phyloP scores from a whole-genome alignment of 257 asterid genomes.

The Solanum gandarillasii region DNA sequence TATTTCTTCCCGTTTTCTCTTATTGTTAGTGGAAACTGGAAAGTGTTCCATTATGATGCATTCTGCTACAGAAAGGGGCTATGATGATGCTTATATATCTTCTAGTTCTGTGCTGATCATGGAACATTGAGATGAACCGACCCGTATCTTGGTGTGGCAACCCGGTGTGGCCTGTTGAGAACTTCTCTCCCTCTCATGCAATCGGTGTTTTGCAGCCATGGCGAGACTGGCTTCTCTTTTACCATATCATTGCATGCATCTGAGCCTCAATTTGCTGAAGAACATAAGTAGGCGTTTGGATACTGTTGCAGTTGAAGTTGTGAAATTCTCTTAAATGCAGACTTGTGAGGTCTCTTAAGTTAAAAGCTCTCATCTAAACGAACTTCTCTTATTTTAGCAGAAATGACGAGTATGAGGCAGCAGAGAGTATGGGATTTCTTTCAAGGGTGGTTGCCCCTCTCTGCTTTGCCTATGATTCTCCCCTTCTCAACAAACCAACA shows the following conservation, averaged over 20 bases:
- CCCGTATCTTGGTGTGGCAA: slow-evolving; percentile 39
- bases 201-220: slow-evolving; percentile 24
- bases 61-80: background rate
- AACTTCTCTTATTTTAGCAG: background rate
- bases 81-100: slow-evolving; percentile 10
- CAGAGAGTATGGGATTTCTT: slow-evolving; percentile 6
- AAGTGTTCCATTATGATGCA: background rate
- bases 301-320: background rate
- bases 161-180: slow-evolving; percentile 5
- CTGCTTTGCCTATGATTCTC: slow-evolving; percentile 13
- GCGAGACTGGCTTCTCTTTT: background rate
- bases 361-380: background rate
- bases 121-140: slow-evolving; percentile 7
- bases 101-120: background rate
- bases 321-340: background rate
- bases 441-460: slow-evolving; percentile 52
- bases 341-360: background rate
- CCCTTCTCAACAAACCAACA: background rate
- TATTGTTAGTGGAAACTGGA: background rate
- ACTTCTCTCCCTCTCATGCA: background rate
- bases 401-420: background rate
- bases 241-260: background rate
- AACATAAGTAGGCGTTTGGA: background rate
- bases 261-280: slow-evolving; percentile 5
- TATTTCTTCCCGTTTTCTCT: background rate